These are phyloP conservation scores for Tylopilus vinaceipallidus DNA, from an alignment of 768 basidiomycete species.

Conservation along the genomic window DNA sequence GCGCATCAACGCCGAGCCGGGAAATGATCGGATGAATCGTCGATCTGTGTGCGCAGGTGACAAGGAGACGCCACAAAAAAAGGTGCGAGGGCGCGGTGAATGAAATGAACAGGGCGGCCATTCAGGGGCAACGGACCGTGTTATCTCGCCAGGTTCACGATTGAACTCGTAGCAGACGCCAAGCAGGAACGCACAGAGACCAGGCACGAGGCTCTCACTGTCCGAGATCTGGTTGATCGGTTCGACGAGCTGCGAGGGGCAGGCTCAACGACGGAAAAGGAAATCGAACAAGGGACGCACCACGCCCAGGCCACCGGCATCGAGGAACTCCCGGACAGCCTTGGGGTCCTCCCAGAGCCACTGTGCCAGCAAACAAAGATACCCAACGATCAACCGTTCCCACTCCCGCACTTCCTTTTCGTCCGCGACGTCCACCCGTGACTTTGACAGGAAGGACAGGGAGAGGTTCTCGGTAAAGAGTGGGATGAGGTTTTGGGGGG, in stretches of 20 bases:
- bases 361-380: conserved; percentile 77
- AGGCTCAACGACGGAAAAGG: neutral
- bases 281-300: conserved; percentile 47
- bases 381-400: conserved; percentile 85
- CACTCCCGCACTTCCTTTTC: conserved; percentile 80
- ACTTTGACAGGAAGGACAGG: conserved; percentile 76
- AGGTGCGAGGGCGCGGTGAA: no score
- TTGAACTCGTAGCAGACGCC: conserved; percentile 97
- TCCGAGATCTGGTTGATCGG: conserved; percentile 91
- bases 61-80: neutral
- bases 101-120: no score
- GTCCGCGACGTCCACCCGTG: conserved; percentile 47
- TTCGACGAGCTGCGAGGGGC: conserved; percentile 71
- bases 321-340: conserved; percentile 85
- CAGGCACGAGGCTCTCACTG: conserved; percentile 82
- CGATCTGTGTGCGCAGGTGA: conserved; percentile 41
- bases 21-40: conserved; percentile 89
- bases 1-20: conserved; percentile 85
- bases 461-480: conserved; percentile 90
- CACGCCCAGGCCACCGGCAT: conserved; percentile 86
- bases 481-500: conserved; percentile 72
- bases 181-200: conserved; percentile 86
- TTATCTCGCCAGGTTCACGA: conserved; percentile 91
- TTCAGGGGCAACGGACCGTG: no score
- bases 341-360: conserved; percentile 98